These are phyloP conservation scores for Millerozyma acaciae DNA, from an alignment of 805 yeast species.

Conservation along the genomic window DNA sequence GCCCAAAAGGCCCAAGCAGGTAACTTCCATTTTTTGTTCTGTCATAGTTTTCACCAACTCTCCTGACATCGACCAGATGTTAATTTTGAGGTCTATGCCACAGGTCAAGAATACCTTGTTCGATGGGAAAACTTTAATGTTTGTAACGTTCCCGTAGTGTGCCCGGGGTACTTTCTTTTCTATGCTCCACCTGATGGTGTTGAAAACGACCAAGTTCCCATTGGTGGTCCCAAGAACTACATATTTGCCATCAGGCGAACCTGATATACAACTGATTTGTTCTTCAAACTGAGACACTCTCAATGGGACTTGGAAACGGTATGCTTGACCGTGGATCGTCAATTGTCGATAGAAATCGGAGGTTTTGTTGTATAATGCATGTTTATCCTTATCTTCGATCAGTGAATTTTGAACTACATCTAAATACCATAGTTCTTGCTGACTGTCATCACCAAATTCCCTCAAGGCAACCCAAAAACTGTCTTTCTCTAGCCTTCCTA, in stretches of 20 bases:
- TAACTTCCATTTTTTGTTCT: conserved; percentile 48
- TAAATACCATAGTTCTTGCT: conserved; percentile 6
- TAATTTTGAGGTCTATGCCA: conserved; percentile 56
- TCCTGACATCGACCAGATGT: conserved; percentile 53
- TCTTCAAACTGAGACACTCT: neutral
- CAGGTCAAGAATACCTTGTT: conserved; percentile 56
- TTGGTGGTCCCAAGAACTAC: conserved; percentile 12
- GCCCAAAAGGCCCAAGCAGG: conserved; percentile 51
- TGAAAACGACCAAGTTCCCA: conserved; percentile 11
- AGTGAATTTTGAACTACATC: too few relatives aligned
- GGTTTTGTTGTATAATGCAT: neutral
- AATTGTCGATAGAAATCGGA: too few relatives aligned
- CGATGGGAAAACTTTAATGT: conserved; percentile 56
- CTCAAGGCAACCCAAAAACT: conserved; percentile 44
- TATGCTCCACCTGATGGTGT: conserved; percentile 5
- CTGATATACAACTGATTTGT: conserved; percentile 5
- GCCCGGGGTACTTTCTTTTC: conserved; percentile 27
- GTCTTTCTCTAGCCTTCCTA: conserved; percentile 20
- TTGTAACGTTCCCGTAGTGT: conserved; percentile 47
- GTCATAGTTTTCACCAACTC: conserved; percentile 36
- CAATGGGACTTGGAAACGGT: conserved; percentile 2
- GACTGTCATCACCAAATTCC: conserved; percentile 13
- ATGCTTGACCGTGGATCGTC: neutral
- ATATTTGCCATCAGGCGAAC: conserved; percentile 1
- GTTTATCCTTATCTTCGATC: too few relatives aligned